phyloP scores from a whole-genome alignment of 306 rosid genomes.

The Rosa chinensis region DNA sequence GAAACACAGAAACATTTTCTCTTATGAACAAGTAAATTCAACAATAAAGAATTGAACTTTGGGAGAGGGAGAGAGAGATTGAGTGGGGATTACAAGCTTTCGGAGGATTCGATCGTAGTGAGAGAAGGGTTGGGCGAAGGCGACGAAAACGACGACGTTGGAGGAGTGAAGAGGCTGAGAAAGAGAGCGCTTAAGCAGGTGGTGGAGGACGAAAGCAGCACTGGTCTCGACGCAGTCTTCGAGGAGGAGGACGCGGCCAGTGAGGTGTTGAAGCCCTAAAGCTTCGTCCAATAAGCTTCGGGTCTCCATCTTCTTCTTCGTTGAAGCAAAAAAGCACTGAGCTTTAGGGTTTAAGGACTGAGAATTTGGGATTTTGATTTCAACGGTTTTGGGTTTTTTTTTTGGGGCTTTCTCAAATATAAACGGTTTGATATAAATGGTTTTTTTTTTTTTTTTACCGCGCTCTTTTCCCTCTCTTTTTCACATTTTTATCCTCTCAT shows the following conservation, averaged over 20 bases:
- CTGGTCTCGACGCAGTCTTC: conserved; percentile 83
- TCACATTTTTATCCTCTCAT: neutral
- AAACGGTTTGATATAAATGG: neutral
- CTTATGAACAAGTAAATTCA: neutral
- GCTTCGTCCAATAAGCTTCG: conserved; percentile 60
- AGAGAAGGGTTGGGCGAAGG: conserved; percentile 70
- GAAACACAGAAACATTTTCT: neutral
- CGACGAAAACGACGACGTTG: conserved; percentile 59
- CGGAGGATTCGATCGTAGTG: conserved; percentile 85
- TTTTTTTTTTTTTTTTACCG: neutral
- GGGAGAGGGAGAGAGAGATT: neutral
- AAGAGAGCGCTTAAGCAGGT: conserved; percentile 68
- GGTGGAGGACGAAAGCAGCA: conserved; percentile 84
- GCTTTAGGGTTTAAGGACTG: conserved; percentile 11
- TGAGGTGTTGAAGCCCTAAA: conserved; percentile 49
- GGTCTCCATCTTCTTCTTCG: conserved; percentile 41
- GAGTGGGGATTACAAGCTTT: conserved; percentile 50
- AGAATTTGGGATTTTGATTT: neutral
- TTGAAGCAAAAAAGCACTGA: neutral
- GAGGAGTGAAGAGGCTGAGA: conserved; percentile 42
- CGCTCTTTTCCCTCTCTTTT: neutral
- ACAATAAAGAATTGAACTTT: neutral
- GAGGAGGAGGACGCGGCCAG: conserved; percentile 53
- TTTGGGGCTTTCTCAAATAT: neutral
- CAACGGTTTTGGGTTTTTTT: neutral